Conservation (phyloP, 176 grass and related monocot species). For the Thalia dealbata region DNA sequence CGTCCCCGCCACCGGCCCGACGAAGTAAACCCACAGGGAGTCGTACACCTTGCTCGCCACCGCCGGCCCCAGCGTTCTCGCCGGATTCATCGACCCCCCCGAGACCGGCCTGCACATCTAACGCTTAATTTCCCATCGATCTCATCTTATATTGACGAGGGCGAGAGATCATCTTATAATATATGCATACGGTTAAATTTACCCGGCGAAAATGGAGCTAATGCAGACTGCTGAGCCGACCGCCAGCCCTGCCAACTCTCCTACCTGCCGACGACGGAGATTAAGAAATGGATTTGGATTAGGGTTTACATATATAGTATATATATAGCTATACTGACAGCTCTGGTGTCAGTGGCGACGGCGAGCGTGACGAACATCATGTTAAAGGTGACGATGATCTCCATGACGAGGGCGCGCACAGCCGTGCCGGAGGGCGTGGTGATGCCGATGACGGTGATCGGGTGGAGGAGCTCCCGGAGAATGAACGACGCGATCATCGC, state of each 20-base stretch:
- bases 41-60: conserved; percentile 62
- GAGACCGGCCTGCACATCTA: conserved; percentile 65
- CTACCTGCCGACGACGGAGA: conserved; percentile 47
- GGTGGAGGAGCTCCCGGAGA: conserved; percentile 70
- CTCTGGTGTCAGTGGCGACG: conserved; percentile 79
- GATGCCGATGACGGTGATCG: conserved; percentile 44
- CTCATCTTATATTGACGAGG: no score
- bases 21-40: conserved; percentile 88
- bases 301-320: no score
- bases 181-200: no score
- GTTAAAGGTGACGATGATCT: conserved; percentile 82
- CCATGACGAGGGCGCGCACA: conserved; percentile 57
- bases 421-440: conserved; percentile 50
- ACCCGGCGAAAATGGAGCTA: conserved; percentile 94
- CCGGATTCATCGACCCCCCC: conserved; percentile 97
- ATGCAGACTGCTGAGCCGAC: conserved; percentile 94
- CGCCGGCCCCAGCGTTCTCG: conserved; percentile 82
- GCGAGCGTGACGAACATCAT: conserved; percentile 98
- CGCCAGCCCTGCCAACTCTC: conserved; percentile 87
- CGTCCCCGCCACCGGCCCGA: conserved; percentile 64
- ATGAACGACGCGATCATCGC: conserved; percentile 69
- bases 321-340: no score
- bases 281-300: background rate
- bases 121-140: no score
- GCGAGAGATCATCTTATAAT: no score